phyloP scores from a whole-genome alignment of 192 early-diverging fungal genomes.

The Backusella macrospora region DNA sequence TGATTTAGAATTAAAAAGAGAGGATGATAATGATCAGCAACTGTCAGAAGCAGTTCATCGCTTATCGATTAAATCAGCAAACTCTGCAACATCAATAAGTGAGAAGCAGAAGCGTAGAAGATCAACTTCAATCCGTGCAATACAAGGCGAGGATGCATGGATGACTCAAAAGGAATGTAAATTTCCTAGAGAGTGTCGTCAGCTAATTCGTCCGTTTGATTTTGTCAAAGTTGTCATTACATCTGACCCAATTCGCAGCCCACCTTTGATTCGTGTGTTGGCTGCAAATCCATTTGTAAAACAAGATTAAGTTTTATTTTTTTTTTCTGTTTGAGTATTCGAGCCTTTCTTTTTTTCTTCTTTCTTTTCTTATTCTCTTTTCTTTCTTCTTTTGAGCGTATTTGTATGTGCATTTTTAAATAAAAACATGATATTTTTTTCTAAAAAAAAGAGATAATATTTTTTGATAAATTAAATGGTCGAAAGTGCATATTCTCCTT shows the following conservation, averaged over 20 bases:
- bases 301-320: neutral
- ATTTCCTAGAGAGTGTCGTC: slow-evolving; percentile 24
- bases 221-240: slow-evolving; percentile 50
- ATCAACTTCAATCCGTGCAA: slow-evolving; percentile 28
- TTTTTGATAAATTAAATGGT: too few species aligned
- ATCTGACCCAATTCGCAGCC: slow-evolving; percentile 45
- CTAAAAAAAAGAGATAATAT: too few species aligned
- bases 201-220: slow-evolving; percentile 44
- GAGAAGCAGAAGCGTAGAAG: slow-evolving; percentile 8
- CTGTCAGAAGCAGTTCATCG: neutral
- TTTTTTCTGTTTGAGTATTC: neutral
- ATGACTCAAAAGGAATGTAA: slow-evolving; percentile 23
- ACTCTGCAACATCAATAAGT: neutral
- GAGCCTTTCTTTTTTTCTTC: neutral
- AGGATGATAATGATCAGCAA: neutral
- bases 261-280: slow-evolving; percentile 51
- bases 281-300: slow-evolving; percentile 52
- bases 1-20: neutral
- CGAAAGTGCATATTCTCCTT: neutral
- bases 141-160: slow-evolving; percentile 21
- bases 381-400: neutral
- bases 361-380: neutral
- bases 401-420: too few species aligned
- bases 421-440: too few species aligned
- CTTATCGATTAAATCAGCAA: neutral